These are phyloP conservation scores for Pelargonium myrrhifolium DNA, from an alignment of 441 rosid genomes.

Conservation along the genomic window DNA sequence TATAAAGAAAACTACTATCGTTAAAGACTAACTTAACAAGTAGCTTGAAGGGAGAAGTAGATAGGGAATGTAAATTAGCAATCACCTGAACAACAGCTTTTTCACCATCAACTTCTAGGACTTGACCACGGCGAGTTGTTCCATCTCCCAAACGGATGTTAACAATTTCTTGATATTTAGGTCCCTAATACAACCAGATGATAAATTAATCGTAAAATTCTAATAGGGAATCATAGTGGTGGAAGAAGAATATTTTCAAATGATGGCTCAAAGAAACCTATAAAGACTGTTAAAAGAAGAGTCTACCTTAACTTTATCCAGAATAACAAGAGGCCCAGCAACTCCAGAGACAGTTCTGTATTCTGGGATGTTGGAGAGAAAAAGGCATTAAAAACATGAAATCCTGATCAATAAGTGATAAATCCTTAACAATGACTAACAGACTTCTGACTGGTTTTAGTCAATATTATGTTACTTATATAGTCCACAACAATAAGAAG, in stretches of 20 bases:
- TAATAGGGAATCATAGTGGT: neutral
- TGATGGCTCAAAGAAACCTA: neutral
- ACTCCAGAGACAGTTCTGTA: conserved; percentile 4
- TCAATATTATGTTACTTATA: neutral
- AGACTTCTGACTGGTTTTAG: neutral
- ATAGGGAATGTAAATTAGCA: too few species aligned
- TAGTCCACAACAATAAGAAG: neutral
- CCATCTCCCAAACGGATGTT: conserved; percentile 65
- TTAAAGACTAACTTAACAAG: too few species aligned
- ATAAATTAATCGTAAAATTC: neutral
- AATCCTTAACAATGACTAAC: neutral
- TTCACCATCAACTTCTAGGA: neutral
- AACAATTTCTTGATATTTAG: conserved; percentile 3
- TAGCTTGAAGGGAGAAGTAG: too few species aligned
- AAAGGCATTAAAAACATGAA: too few species aligned
- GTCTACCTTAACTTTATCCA: neutral
- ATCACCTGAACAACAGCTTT: too few species aligned
- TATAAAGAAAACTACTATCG: too few species aligned
- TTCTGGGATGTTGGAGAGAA: neutral
- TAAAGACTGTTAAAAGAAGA: neutral
- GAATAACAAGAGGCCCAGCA: neutral
- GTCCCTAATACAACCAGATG: neutral
- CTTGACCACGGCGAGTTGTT: conserved; percentile 1
- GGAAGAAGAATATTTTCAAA: neutral
- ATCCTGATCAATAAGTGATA: neutral